These are phyloP conservation scores for Microdochium nivale DNA, from an alignment of 2,329 filamentous ascomycete genomes.

Conservation along the genomic window DNA sequence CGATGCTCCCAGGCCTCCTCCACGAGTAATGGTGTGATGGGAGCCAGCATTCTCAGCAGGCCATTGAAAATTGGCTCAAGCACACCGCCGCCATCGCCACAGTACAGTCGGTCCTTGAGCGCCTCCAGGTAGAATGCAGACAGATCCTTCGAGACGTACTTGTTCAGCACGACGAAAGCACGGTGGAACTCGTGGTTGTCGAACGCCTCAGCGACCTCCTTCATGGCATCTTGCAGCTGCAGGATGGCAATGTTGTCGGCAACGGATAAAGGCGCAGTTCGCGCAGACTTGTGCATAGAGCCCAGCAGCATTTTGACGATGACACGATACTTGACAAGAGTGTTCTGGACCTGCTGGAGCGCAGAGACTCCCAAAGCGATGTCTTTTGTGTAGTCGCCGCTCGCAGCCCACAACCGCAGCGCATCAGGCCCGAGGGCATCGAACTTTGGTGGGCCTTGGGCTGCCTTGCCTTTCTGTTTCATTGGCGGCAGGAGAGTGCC, in stretches of 20 bases:
- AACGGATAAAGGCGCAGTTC: conserved; percentile 41
- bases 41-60: conserved; percentile 69
- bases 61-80: conserved; percentile 61
- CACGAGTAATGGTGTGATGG: conserved; percentile 73
- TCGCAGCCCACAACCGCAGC: conserved; percentile 82
- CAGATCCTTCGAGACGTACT: conserved; percentile 74
- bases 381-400: conserved; percentile 85
- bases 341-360: conserved; percentile 66
- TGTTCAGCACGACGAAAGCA: conserved; percentile 63
- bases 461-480: conserved; percentile 50
- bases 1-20: conserved; percentile 82
- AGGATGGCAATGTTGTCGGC: conserved; percentile 69
- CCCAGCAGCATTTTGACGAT: conserved; percentile 89
- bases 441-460: conserved; percentile 31
- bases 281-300: conserved; percentile 50
- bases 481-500: conserved; percentile 67
- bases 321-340: conserved; percentile 77
- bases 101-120: conserved; percentile 87
- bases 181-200: conserved; percentile 74
- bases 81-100: conserved; percentile 59
- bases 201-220: conserved; percentile 56
- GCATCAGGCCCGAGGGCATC: conserved; percentile 80
- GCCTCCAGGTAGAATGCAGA: conserved; percentile 93
- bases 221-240: conserved; percentile 60
- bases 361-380: conserved; percentile 73